A percentile compares a stretch with the other conserved stretches of the same genome.
Conservation (phyloP, 2,329 filamentous ascomycete species). For the Fusarium sp. region DNA sequence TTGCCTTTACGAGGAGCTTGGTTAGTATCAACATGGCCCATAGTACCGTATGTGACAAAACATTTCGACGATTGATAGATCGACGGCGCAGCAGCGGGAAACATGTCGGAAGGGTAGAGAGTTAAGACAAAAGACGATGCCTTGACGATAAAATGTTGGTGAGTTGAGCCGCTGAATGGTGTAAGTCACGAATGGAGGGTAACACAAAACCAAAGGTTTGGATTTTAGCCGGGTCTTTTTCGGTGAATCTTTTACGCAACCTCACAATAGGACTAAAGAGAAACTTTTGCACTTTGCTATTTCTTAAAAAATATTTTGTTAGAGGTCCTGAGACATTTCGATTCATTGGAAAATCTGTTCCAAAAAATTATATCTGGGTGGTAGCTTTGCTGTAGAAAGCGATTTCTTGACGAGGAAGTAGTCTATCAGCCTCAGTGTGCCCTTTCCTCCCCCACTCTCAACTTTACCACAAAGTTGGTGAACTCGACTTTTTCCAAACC, state of each 20-base stretch:
- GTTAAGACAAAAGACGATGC: background rate
- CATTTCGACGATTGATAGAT: constrained; percentile 73
- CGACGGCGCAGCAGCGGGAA: constrained; percentile 57
- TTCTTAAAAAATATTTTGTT: constrained; percentile 6
- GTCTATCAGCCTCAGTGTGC: background rate
- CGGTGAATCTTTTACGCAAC: constrained; percentile 40
- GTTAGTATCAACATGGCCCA: constrained; percentile 76
- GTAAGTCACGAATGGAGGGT: constrained; percentile 17
- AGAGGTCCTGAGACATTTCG: background rate
- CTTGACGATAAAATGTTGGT: background rate
- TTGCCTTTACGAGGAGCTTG: constrained; percentile 78
- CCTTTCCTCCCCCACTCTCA: constrained; percentile 27
- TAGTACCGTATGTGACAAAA: constrained; percentile 75
- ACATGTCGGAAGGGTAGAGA: constrained; percentile 51
- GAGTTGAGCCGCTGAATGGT: background rate
- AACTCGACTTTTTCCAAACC: constrained; percentile 1
- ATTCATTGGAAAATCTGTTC: background rate
- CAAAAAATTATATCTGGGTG: background rate
- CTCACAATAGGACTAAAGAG: constrained; percentile 60
- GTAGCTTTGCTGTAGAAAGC: background rate
- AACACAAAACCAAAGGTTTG: constrained; percentile 4
- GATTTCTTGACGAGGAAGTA: background rate
- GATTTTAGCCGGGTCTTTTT: constrained; percentile 44
- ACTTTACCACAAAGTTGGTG: constrained; percentile 6
- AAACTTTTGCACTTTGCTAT: constrained; percentile 58